phyloP scores from a whole-genome alignment of 148 eudicot species.

The Camellia granthamiana region DNA sequence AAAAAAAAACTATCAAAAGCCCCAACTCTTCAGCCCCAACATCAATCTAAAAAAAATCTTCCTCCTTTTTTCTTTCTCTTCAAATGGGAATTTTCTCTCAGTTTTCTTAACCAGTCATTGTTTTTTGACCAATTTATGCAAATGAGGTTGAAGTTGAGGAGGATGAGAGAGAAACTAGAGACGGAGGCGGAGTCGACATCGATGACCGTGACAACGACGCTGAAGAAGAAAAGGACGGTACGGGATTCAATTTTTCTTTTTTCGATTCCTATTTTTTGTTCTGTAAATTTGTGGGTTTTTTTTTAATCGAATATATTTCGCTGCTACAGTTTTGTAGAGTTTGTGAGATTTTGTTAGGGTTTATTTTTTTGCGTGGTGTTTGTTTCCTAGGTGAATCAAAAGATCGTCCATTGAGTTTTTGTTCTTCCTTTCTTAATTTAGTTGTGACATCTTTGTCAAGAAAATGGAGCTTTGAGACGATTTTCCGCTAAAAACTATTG shows the following conservation, averaged over 20 bases:
- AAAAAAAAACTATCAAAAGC: too few species aligned
- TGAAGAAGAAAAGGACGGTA: slow-evolving; percentile 80
- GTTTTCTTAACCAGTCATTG: neutral
- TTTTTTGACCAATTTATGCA: slow-evolving; percentile 20
- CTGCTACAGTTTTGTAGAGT: neutral
- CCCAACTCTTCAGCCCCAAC: too few species aligned
- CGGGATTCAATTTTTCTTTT: neutral
- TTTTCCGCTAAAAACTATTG: too few species aligned
- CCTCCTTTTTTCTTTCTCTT: neutral
- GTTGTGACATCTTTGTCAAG: neutral
- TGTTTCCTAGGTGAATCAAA: neutral
- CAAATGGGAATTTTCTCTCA: slow-evolving; percentile 22
- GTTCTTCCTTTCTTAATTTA: neutral
- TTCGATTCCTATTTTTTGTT: neutral
- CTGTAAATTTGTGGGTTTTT: neutral
- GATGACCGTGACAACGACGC: slow-evolving; percentile 49
- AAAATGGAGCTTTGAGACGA: neutral
- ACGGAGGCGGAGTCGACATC: slow-evolving; percentile 50
- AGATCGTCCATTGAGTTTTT: neutral
- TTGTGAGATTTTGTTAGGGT: neutral
- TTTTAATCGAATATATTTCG: neutral
- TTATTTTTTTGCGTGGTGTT: neutral
- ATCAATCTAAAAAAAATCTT: neutral
- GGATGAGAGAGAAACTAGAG: slow-evolving; percentile 75
- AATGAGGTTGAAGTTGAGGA: slow-evolving; percentile 68